Evolutionary conservation across 768 basidiomycete species (phyloP).

Genomic region (Auricularia sp.): DNA sequence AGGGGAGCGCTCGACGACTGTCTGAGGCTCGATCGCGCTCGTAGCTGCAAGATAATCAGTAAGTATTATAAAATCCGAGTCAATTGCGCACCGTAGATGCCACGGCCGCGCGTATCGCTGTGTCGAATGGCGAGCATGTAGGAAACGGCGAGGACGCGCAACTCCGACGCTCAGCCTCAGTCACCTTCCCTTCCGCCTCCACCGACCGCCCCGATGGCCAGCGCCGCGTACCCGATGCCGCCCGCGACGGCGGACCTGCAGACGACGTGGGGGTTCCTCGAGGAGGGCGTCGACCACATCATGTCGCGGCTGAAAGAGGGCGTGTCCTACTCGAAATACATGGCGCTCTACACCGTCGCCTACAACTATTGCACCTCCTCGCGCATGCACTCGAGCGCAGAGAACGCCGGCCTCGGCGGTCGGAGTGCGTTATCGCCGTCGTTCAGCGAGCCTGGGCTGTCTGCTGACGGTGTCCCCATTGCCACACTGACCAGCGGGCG

Average conservation of each 20-base stretch:
- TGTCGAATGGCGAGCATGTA: neutral
- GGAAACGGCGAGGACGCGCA: neutral
- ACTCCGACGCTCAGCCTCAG: no score
- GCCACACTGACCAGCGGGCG: no score
- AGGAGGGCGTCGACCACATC: slow-evolving; percentile 61
- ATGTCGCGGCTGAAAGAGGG: slow-evolving; percentile 86
- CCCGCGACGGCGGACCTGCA: slow-evolving; percentile 9
- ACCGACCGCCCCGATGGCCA: no score
- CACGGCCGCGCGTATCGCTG: slow-evolving; percentile 29
- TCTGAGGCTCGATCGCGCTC: slow-evolving; percentile 42
- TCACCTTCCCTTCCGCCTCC: no score
- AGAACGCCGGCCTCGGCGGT: slow-evolving; percentile 23
- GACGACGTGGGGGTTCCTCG: slow-evolving; percentile 27
- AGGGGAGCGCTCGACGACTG: slow-evolving; percentile 75
- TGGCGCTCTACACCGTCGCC: slow-evolving; percentile 81
- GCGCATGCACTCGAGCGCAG: slow-evolving; percentile 25
- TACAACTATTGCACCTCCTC: slow-evolving; percentile 98
- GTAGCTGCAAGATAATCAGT: slow-evolving; percentile 29
- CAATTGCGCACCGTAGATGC: slow-evolving; percentile 46
- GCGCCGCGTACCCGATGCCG: slow-evolving; percentile 1
- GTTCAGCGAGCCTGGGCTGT: no score
- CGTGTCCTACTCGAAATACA: slow-evolving; percentile 83
- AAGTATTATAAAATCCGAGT: neutral
- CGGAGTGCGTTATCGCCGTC: slow-evolving; percentile 4
- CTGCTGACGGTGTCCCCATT: no score